phyloP scores from a whole-genome alignment of 2,329 filamentous ascomycete species.

The Didymella exigua region DNA sequence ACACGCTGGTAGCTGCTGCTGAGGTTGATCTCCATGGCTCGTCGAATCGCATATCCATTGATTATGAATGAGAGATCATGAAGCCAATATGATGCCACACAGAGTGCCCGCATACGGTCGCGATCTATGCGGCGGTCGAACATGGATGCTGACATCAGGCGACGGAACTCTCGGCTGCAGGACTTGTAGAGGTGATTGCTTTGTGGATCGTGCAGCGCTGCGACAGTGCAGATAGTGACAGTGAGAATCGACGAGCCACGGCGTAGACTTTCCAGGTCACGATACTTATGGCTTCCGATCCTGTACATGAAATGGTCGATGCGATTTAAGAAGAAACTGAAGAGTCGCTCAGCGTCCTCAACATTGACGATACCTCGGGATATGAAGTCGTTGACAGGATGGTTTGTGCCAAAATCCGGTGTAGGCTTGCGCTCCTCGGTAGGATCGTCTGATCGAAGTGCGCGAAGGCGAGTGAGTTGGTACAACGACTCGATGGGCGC shows the following conservation, averaged over 20 bases:
- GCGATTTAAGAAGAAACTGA: constrained; percentile 51
- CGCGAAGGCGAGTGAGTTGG: constrained; percentile 53
- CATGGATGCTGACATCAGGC: constrained; percentile 62
- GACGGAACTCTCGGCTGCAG: constrained; percentile 64
- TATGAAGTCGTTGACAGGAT: constrained; percentile 54
- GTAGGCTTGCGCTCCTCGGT: constrained; percentile 43
- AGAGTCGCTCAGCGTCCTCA: constrained; percentile 51
- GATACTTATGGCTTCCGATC: constrained; percentile 53
- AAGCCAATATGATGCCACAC: constrained; percentile 67
- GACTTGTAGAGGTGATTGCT: constrained; percentile 58
- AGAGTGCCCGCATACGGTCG: constrained; percentile 64
- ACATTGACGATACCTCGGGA: constrained; percentile 55
- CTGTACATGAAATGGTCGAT: constrained; percentile 57
- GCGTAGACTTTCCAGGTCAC: constrained; percentile 54
- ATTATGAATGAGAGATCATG: constrained; percentile 68
- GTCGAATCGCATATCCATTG: constrained; percentile 60
- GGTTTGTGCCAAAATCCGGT: constrained; percentile 6
- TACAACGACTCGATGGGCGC: constrained; percentile 56
- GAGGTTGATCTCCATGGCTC: constrained; percentile 57
- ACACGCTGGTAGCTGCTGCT: constrained; percentile 52
- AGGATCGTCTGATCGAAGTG: constrained; percentile 47
- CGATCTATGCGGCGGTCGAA: constrained; percentile 63
- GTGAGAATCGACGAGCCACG: constrained; percentile 62
- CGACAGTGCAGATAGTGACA: constrained; percentile 62
- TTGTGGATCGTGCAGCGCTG: constrained; percentile 63